These are phyloP conservation scores for baker's yeast (Saccharomyces cerevisiae) DNA, from an alignment of 805 yeast species.

Conservation along the genomic window DNA sequence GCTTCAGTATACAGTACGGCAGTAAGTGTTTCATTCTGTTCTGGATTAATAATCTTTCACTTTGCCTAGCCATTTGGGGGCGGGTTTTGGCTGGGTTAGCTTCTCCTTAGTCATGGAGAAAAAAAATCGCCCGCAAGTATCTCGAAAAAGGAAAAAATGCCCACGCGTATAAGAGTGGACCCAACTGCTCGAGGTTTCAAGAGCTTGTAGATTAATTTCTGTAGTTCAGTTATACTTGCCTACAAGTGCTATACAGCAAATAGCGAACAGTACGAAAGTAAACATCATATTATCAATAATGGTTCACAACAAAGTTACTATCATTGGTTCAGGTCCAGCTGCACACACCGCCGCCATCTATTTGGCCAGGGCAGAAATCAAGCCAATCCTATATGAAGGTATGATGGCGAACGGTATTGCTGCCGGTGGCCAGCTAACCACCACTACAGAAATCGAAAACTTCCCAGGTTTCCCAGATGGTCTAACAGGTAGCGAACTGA, in stretches of 20 bases:
- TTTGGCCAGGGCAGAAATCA: conserved; percentile 90
- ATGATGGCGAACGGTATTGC: conserved; percentile 94
- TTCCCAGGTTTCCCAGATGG: conserved; percentile 98
- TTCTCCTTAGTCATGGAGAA: background rate
- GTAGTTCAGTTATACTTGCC: background rate
- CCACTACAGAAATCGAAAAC: conserved; percentile 97
- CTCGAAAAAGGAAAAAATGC: background rate
- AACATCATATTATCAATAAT: conserved; percentile 35
- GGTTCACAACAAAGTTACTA: conserved; percentile 79
- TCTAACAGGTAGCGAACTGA: conserved; percentile 74
- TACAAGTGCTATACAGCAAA: background rate
- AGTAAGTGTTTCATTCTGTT: background rate
- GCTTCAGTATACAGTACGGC: background rate
- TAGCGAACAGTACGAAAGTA: background rate
- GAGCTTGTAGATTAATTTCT: background rate
- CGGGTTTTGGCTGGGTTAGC: background rate
- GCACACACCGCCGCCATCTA: conserved; percentile 99
- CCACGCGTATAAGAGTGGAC: background rate
- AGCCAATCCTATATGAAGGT: conserved; percentile 92
- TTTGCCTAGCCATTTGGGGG: background rate
- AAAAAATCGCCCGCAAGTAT: background rate
- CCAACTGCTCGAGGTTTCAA: background rate
- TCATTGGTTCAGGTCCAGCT: conserved; percentile 97
- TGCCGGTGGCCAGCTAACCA: conserved; percentile 97
- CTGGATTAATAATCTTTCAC: background rate